Conservation (phyloP, 768 basidiomycete genomes). For the Daedaleopsis sinensis region DNA sequence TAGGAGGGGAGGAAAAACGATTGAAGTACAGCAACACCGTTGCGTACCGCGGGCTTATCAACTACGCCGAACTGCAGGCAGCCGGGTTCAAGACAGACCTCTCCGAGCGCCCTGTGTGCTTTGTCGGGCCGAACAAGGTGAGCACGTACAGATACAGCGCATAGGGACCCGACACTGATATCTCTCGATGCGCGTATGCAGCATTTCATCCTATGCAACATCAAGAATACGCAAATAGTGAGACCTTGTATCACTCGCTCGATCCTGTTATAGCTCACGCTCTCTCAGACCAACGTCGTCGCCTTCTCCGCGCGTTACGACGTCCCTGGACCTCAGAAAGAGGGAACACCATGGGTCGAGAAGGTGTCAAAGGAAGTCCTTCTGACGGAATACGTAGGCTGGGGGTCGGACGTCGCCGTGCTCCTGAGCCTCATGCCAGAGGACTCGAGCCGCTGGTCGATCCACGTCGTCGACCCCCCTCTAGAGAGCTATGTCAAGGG, state of each 20-base stretch:
- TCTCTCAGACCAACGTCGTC: conserved; percentile 44
- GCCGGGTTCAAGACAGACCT: conserved; percentile 48
- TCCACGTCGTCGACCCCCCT: conserved; percentile 51
- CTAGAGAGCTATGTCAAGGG: conserved; percentile 47
- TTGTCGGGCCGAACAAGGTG: conserved; percentile 43
- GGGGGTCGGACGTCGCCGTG: conserved; percentile 46
- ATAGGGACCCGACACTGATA: neutral
- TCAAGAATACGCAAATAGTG: conserved; percentile 31
- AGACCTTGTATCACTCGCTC: no score
- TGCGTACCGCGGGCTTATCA: conserved; percentile 53
- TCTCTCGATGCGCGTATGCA: conserved; percentile 16
- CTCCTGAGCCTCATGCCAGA: conserved; percentile 45
- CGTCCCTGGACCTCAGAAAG: conserved; percentile 6
- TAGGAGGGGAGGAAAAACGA: conserved; percentile 3
- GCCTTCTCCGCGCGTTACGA: conserved; percentile 39
- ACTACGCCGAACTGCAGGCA: conserved; percentile 38
- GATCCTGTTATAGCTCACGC: no score
- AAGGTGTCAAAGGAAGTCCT: conserved; percentile 41
- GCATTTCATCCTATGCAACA: conserved; percentile 58
- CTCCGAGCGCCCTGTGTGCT: conserved; percentile 39
- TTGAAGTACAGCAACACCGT: conserved; percentile 46
- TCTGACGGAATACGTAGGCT: conserved; percentile 43
- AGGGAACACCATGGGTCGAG: neutral
- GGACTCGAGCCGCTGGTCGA: conserved; percentile 52
- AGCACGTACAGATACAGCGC: neutral